phyloP scores from a whole-genome alignment of 1,284 basidiomycete species.

The Ceratobasidium sp. region DNA sequence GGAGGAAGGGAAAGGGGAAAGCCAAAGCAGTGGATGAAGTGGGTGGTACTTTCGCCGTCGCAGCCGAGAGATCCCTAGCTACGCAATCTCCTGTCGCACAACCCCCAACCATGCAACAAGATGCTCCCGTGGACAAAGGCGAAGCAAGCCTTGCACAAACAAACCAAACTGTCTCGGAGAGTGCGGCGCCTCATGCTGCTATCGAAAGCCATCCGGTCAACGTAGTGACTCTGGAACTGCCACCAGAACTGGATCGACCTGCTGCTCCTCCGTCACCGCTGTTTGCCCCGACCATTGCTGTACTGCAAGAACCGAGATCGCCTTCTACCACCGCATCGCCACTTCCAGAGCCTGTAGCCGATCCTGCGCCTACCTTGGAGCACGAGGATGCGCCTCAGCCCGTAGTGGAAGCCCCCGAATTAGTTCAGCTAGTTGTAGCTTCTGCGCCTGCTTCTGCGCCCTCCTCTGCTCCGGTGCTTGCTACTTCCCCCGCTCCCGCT shows the following conservation, averaged over 20 bases:
- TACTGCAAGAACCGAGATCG: slow-evolving; percentile 5
- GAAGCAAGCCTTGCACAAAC: not conserved
- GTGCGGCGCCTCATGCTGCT: not conserved
- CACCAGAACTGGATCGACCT: not conserved
- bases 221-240: not conserved
- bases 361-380: not conserved
- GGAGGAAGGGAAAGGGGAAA: slow-evolving; percentile 29
- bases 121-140: not conserved
- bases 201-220: not conserved
- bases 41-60: not conserved
- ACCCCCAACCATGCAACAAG: not conserved
- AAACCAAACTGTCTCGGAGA: not conserved
- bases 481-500: not conserved
- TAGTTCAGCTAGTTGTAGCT: not conserved
- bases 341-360: not conserved
- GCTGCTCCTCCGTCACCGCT: slow-evolving; percentile 4
- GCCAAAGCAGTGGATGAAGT: slow-evolving; percentile 16
- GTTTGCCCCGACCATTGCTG: slow-evolving; percentile 14
- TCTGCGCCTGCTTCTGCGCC: not conserved
- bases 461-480: slow-evolving; percentile 6
- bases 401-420: not conserved
- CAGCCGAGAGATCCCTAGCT: not conserved
- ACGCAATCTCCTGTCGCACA: not conserved
- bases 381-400: not conserved
- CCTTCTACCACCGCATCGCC: slow-evolving; percentile 5